Percentiles rank a stretch among this genome's conserved stretches.
phyloP scores from a whole-genome alignment of 2,329 filamentous ascomycete genomes.

The Alternaria angustiovoidea region DNA sequence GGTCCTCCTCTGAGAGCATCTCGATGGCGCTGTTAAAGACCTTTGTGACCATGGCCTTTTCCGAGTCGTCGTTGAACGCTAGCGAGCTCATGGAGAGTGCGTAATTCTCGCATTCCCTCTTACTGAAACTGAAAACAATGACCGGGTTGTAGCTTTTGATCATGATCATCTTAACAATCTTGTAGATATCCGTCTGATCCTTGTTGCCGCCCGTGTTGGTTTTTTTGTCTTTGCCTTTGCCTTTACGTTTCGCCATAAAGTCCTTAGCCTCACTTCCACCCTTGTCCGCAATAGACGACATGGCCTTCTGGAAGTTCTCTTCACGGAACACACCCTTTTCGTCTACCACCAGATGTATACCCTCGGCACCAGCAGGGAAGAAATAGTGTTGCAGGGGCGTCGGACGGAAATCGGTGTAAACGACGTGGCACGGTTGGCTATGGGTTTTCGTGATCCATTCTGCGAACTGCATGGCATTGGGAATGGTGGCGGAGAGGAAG shows the following conservation, averaged over 20 bases:
- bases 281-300: constrained; percentile 86
- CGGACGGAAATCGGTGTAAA: constrained; percentile 97
- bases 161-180: constrained; percentile 99
- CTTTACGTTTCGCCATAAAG: constrained; percentile 79
- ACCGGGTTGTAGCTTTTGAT: constrained; percentile 96
- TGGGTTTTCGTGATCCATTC: constrained; percentile 99
- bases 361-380: constrained; percentile 90
- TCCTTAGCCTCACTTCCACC: constrained; percentile 86
- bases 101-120: constrained; percentile 91
- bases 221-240: constrained; percentile 91
- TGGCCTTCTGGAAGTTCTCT: constrained; percentile 96
- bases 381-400: constrained; percentile 98
- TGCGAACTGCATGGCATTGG: constrained; percentile 98
- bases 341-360: constrained; percentile 93
- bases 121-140: constrained; percentile 99
- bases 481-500: constrained; percentile 96
- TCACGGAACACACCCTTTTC: constrained; percentile 97
- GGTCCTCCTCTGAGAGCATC: constrained; percentile 90
- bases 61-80: constrained; percentile 94
- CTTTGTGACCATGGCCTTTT: constrained; percentile 92
- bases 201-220: constrained; percentile 82
- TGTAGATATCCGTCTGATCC: constrained; percentile 82
- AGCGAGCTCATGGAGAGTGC: constrained; percentile 86
- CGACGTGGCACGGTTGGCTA: constrained; percentile 96
- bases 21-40: constrained; percentile 95